Evolutionary conservation across 257 asterid species (phyloP), one percentile per base, ranked within the genome.

Genomic region (Apocynum venetum): DNA sequence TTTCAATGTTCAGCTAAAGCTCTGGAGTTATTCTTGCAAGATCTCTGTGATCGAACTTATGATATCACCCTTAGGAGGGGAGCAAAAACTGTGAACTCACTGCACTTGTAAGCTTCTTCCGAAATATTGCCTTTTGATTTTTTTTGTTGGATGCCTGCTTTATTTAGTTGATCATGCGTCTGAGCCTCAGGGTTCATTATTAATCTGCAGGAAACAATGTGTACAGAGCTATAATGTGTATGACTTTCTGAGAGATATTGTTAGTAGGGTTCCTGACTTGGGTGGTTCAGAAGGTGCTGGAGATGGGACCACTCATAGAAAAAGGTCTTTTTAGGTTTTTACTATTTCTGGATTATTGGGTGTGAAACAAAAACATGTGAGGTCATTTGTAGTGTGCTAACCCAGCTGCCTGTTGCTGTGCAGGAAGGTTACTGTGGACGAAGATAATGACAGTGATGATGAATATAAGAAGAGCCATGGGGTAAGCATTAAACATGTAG

Each of bases 11-110:
- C 96, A 94, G 98, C 98, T 75, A 94, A 94, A 81, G 97, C 98
- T 68, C 85, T 94, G 92, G 98, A 94, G 78, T 85, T 94, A 80
- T 94, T 94, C 84, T 87, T 94, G 84, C 98, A 94, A 92, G 98
- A 94, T 87, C 97, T 94, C 38, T 94, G 98, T 87, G 98, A 92
- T 83, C 96, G 97, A 59, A 94, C 98, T 41, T 92, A 94, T 85
- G 97, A 90, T 89, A 90, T 94, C 77, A 94, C 98, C 47, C 85
- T 94, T 80, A 90, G 88, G 86, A 87, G 96, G 86, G 98, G 98
- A 75, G 98, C 98, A 57, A 94, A 94, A 84, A 94, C 98, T 84
- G 97, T 94, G 76, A 92, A 76, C 79, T 87, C 98, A 35, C 71
- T 92, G 90, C 97, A 94, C 83, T 80, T 94, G 98, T 92, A 84